phyloP scores from a whole-genome alignment of 495 filamentous ascomycete genomes.

The Aspergillus wentii region DNA sequence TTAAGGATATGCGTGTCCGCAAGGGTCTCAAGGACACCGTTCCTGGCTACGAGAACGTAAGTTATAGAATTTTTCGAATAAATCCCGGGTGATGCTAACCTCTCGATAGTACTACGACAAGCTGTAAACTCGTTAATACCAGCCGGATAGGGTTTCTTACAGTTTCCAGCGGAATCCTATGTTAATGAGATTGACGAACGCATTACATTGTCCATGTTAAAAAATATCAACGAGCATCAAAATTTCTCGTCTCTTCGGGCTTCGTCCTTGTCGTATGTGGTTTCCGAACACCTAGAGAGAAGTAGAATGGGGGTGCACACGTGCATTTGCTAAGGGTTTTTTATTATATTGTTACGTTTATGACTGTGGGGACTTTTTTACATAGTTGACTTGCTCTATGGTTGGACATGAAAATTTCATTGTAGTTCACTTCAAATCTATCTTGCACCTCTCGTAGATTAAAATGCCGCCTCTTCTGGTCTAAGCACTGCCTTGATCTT shows the following conservation, averaged over 20 bases:
- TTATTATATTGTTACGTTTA: conserved; percentile 26
- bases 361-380: conserved; percentile 19
- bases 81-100: conserved; percentile 52
- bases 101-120: conserved; percentile 90
- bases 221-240: too few relatives aligned
- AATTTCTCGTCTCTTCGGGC: too few relatives aligned
- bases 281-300: conserved; percentile 26
- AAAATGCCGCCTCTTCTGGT: too few relatives aligned
- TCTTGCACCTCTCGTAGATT: too few relatives aligned
- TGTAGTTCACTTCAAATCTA: conserved; percentile 6
- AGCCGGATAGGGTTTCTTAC: conserved; percentile 27
- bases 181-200: conserved; percentile 49
- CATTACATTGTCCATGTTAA: conserved; percentile 44
- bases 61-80: too few relatives aligned
- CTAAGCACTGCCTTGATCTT: too few relatives aligned
- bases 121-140: conserved; percentile 63
- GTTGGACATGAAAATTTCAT: conserved; percentile 27
- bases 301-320: conserved; percentile 24
- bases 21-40: conserved; percentile 98
- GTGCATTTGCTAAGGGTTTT: conserved; percentile 25
- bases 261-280: conserved; percentile 18
- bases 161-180: conserved; percentile 35
- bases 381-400: conserved; percentile 18
- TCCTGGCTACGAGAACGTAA: conserved; percentile 89
- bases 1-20: conserved; percentile 89